Base-by-base conservation (phyloP, 257 asterid genomes). In the Gardenia jasminoides region DNA sequence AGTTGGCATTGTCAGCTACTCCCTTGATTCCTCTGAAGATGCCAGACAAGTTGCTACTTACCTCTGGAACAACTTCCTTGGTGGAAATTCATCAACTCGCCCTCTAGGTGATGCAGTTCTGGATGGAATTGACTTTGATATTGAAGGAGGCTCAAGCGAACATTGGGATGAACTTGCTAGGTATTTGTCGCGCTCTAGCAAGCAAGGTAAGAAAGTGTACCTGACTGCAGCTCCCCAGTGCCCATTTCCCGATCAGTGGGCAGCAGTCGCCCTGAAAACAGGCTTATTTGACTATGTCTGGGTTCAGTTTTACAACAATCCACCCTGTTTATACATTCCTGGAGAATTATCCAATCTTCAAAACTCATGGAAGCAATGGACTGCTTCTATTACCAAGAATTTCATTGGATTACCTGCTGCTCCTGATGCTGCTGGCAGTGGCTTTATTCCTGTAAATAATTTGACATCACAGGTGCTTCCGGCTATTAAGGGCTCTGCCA, bases 211-310 rank as follows among this genome's bases (percentile, higher is more conserved):
- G 80, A 89, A 88, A 76, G 91, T 89, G 2, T 83, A 79, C 76
- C 54, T 89, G 76, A 85, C 86, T 4, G 91, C 90, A 2, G 94
- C 94, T 4, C 96, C 94, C 11, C 93, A 89, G 56, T 89, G 94
- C 82, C 92, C 92, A 15, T 89, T 80, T 47, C 96, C 96, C 0
- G 92, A 89, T 64, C 84, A 86, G 3, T 84, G 89, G 87, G 70
- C 89, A 2, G 92, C 92, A 41, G 84, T 75, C 6, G 92, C 94
- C 1, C 33, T 89, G 75, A 73, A 79, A 64, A 91, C 94, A 0
- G 90, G 91, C 24, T 85, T 91, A 6, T 91, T 91, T 68, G 91
- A 91, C 83, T 89, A 80, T 11, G 89, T 89, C 3, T 87, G 96
- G 91, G 86, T 91, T 28, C 96, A 88, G 79, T 91, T 91, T 22